A percentile compares a stretch with the other conserved stretches of the same genome.
Evolutionary conservation across 2,329 filamentous ascomycete species (phyloP).

Genomic region (Claviceps sp.): DNA sequence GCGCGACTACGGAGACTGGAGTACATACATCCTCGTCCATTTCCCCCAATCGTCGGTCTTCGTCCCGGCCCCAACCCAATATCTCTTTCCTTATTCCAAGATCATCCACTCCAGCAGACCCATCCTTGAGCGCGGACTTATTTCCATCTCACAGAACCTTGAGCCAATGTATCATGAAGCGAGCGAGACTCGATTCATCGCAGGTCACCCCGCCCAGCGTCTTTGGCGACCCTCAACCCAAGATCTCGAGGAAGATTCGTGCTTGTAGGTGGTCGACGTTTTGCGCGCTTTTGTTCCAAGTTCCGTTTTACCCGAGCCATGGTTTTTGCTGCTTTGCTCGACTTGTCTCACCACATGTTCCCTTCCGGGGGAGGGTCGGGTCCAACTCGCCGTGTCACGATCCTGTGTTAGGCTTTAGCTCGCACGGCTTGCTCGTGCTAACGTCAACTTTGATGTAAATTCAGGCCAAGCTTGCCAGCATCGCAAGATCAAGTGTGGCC

Average conservation of each 20-base stretch:
- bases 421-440: not conserved
- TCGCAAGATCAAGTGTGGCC: constrained; percentile 42
- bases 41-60: constrained; percentile 5
- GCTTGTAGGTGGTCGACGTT: constrained; percentile 16
- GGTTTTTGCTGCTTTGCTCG: not conserved
- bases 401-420: not conserved
- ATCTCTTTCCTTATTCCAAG: not conserved
- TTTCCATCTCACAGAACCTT: not conserved
- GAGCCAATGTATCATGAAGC: constrained; percentile 10
- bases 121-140: constrained; percentile 5
- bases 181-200: constrained; percentile 10
- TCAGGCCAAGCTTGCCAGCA: constrained; percentile 33
- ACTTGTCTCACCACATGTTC: not conserved
- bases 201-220: constrained; percentile 8
- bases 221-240: constrained; percentile 11
- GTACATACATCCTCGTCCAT: not conserved
- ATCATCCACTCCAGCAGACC: constrained; percentile 19
- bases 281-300: not conserved
- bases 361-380: not conserved
- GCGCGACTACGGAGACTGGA: too few species aligned
- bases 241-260: constrained; percentile 19
- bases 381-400: not conserved
- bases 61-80: constrained; percentile 4
- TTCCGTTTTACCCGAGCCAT: not conserved
- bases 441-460: not conserved